Evolutionary conservation across 2,329 filamentous ascomycete species (phyloP).

Genomic region (Cladosporium sp.): DNA sequence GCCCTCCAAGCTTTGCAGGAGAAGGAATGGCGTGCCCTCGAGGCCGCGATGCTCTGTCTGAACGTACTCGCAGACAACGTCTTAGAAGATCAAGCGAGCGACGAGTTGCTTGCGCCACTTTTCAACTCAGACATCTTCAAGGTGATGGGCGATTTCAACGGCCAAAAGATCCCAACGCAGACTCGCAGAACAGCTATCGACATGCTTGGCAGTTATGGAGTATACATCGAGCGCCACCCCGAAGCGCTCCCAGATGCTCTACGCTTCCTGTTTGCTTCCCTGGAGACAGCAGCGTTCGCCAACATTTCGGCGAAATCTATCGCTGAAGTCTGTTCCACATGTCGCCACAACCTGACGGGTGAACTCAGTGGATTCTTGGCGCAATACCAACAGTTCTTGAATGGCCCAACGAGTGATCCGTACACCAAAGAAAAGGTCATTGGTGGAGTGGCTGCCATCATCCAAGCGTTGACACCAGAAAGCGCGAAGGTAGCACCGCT

Average conservation of each 20-base stretch:
- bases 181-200: slow-evolving; percentile 68
- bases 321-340: slow-evolving; percentile 71
- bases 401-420: slow-evolving; percentile 61
- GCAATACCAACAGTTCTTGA: slow-evolving; percentile 68
- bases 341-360: slow-evolving; percentile 65
- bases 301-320: slow-evolving; percentile 74
- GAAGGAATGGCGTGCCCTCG: slow-evolving; percentile 51
- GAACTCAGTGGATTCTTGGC: slow-evolving; percentile 69
- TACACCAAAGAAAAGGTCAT: slow-evolving; percentile 72
- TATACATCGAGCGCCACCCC: slow-evolving; percentile 72
- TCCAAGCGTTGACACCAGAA: slow-evolving; percentile 68
- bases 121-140: slow-evolving; percentile 63
- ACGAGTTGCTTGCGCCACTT: slow-evolving; percentile 60
- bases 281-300: slow-evolving; percentile 60
- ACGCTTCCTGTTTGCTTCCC: slow-evolving; percentile 70
- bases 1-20: slow-evolving; percentile 42
- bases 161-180: slow-evolving; percentile 57
- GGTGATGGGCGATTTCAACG: slow-evolving; percentile 46
- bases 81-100: slow-evolving; percentile 57
- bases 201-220: slow-evolving; percentile 70
- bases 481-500: slow-evolving; percentile 56
- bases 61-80: slow-evolving; percentile 67
- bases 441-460: slow-evolving; percentile 71
- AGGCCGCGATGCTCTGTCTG: slow-evolving; percentile 61
- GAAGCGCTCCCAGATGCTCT: slow-evolving; percentile 68